Evolutionary conservation across 495 filamentous ascomycete species (phyloP), one percentile per base, ranked within the genome.

Genomic region (Aspergillus sclerotioniger): DNA sequence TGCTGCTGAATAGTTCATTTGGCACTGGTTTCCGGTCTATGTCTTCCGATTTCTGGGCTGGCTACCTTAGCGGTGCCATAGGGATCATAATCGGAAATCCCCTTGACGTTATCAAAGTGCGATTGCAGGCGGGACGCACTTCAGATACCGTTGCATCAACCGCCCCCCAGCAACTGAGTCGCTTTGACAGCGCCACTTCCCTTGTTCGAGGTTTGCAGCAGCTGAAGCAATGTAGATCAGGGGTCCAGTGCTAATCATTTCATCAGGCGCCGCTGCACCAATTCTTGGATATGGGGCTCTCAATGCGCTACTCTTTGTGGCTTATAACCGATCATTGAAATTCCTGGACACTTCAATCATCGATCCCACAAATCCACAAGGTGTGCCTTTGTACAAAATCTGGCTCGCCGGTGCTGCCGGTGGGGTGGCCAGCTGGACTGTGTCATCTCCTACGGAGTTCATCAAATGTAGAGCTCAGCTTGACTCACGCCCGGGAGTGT

Each of bases 1-100:
- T 41, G 37, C 37, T 41, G 37, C 37, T 41, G n/a, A 41, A 41
- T 15, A 17, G 33, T 6, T 19, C 37, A 12, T 55, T 41, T 28
- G 37, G 35, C 29, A 47, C 47, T 4, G 48, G 35, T 46, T 15
- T 43, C 31, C 48, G 41, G 29, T 28, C n/a, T 28, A 92, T 92
- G 88, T 88, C 88, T 32, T 81, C 88, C 55, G 90, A 93, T 72
- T 96, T 94, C 74, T 92, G 86, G 87, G 87, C 84, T 56, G 89
- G 91, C 62, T 96, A 96, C 72, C 74, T 93, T 61, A 90, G 87
- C 64, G 92, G 92, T 16, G 90, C 87, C 51, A 77, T 84, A 6
- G 88, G 89, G 44, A 96, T 96, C 62, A 74, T 94, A 35, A 86
- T 96, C 54, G 92, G 92, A 58, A 95, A 94, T 60, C 92, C 92